A percentile compares a stretch with the other conserved stretches of the same genome.
phyloP scores from a whole-genome alignment of 2,329 filamentous ascomycete species.

The Verticillium tricorpus region DNA sequence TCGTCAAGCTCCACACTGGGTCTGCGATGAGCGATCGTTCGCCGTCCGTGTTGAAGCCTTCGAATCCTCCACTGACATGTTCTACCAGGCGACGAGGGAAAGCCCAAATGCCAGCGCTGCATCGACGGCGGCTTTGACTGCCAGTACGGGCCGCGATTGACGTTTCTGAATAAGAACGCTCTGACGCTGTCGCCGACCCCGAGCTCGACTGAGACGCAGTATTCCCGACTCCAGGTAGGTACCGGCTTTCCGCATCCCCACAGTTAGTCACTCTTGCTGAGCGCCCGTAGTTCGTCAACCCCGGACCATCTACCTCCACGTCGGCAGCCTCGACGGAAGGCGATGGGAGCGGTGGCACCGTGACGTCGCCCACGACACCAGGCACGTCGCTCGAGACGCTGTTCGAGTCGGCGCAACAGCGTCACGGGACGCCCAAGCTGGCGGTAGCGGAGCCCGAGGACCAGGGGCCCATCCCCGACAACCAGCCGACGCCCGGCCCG shows the following conservation, averaged over 20 bases:
- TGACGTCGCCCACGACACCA: background rate
- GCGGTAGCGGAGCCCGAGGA: background rate
- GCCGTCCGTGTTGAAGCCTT: background rate
- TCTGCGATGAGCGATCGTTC: background rate
- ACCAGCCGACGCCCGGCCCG: background rate
- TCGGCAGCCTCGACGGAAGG: background rate
- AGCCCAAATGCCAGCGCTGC: constrained; percentile 44
- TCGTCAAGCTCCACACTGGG: background rate
- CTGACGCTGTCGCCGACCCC: constrained; percentile 26
- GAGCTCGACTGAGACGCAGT: constrained; percentile 1
- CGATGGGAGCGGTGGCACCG: background rate
- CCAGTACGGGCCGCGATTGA: constrained; percentile 41
- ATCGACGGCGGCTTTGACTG: constrained; percentile 40
- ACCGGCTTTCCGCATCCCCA: background rate
- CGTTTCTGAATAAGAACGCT: constrained; percentile 44
- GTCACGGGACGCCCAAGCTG: constrained; percentile 1
- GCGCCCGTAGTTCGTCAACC: constrained; percentile 7
- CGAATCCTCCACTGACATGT: background rate
- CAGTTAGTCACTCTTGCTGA: background rate
- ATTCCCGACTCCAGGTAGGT: constrained; percentile 13
- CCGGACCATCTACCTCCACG: background rate
- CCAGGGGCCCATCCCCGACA: background rate
- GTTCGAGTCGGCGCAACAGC: background rate
- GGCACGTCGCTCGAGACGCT: constrained; percentile 1
- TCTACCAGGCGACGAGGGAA: constrained; percentile 44